Base-by-base conservation (phyloP, 108 stramenopile genomes). In the Bacterosira constricta region DNA sequence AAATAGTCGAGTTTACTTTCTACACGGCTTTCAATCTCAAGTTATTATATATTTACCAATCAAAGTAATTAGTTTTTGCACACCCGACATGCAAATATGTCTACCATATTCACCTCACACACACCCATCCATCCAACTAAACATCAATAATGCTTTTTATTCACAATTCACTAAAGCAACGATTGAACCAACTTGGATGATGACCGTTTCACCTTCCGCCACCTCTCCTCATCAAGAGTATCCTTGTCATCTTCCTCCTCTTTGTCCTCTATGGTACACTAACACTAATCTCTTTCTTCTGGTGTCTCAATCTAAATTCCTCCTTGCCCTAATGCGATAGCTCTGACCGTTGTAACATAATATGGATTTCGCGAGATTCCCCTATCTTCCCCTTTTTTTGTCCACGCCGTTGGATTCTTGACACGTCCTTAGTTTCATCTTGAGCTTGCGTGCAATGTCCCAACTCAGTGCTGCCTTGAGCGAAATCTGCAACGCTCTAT, bases 361-460 rank as follows among this genome's bases (percentile, higher is more conserved):
- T 91, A 79, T 47, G 73, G 74, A 66, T 92, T 92, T 4, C 94
- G 86, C 20, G 75, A 62, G 36, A 86, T 69, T 2, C 80, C 86
- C 77, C 92, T 90, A 57, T 89, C 89, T 9, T 90, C 83, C 4
- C 94, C 80, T 52, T 87, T 88, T 13, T 60, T 47, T 6, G 91
- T 90, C 94, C 90, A 92, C 30, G 70, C 54, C 49, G 80, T 81
- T 9, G 87, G 69, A 59, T 95, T 85, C 11, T 82, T 60, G n/a
- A 90, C 73, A 27, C 66, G 17, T 21, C 80, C 85, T 13, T 70
- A 90, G 71, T 71, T 95, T 90, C 0, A 62, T 62, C 66, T 95
- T 95, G 12, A 95, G 69, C 64, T 95, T 95, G 36, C 89, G 88
- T 0, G 92, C 88, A 73, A 95, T 89, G 71, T 95, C 94, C 90